Evolutionary conservation across 2,329 filamentous ascomycete genomes (phyloP), one percentile per base, ranked within the genome.

Genomic region (Fusarium devonianum): DNA sequence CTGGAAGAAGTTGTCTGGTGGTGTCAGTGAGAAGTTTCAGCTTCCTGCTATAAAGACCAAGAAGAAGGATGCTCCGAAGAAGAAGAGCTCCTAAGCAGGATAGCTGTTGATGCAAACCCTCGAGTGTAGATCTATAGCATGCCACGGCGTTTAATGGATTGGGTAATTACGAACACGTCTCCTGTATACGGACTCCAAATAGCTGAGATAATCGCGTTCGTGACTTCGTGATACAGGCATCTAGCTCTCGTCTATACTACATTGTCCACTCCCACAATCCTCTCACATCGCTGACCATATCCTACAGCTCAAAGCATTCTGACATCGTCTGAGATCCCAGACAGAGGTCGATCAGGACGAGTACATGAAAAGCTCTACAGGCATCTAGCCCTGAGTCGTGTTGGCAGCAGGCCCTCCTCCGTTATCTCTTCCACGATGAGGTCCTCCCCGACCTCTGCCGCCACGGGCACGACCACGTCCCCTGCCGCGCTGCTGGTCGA

Each of bases 31-130:
- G 60, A 68, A 68, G 19, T 92, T 92, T 66, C 71, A 69, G 14
- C 76, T 93, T 58, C 89, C 89, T 0, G 76, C 78, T 22, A 63
- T 91, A 52, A 90, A 89, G 76, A 76, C 72, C 17, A 87, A 85
- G 74, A 70, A 70, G 38, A 67, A 61, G 38, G 70, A 71, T 18
- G 18, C 56, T 2, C 29, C 47, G 22, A 56, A 61, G 28, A 42
- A 43, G 43, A 66, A 58, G 47, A 55, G 46, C 30, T 40, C 44
- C 25, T 67, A 65, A 37, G 43, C 13, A 19, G 12, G 23, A n/a
- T 10, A 4, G 38, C 22, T 32, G 28, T 14, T n/a, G n/a, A n/a
- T n/a, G n/a, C n/a, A n/a, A 7, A 40, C 21, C 14, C 30, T 35
- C 21, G 17, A 21, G 18, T 36, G 48, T 42, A 22, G 16, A 42